Conservation (phyloP, 78 protist species). For the Dictyostelium purpureum region DNA sequence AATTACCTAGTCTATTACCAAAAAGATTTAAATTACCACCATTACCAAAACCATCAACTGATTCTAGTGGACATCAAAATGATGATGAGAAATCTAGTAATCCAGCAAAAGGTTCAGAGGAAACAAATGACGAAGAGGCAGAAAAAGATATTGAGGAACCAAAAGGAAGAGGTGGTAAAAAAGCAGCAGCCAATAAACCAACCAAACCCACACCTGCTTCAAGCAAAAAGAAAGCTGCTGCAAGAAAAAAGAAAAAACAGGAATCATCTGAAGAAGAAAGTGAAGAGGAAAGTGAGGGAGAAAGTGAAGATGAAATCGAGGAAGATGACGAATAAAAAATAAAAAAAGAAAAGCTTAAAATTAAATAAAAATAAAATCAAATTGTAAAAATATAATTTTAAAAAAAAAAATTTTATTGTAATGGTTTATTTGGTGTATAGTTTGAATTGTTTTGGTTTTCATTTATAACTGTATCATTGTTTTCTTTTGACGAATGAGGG, state of each 20-base stretch:
- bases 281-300: not conserved
- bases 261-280: not conserved
- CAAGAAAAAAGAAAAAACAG: not conserved
- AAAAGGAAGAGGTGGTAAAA: not conserved
- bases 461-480: too few species aligned
- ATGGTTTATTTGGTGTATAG: too few species aligned
- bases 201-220: not conserved
- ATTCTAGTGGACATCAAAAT: not conserved
- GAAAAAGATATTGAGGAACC: not conserved
- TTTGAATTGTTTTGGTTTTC: too few species aligned
- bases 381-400: not conserved
- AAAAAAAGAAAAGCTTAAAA: not conserved
- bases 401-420: too few species aligned
- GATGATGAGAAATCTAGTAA: not conserved
- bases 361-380: not conserved
- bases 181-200: not conserved
- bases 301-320: not conserved
- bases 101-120: not conserved
- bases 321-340: not conserved
- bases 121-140: not conserved
- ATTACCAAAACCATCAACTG: not conserved
- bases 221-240: not conserved
- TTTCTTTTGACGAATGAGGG: too few species aligned
- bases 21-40: constrained; percentile 19
- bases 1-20: not conserved